Evolutionary conservation across 495 filamentous ascomycete genomes (phyloP), one percentile per base, ranked within the genome.

Genomic region (Trichoderma parareesei): DNA sequence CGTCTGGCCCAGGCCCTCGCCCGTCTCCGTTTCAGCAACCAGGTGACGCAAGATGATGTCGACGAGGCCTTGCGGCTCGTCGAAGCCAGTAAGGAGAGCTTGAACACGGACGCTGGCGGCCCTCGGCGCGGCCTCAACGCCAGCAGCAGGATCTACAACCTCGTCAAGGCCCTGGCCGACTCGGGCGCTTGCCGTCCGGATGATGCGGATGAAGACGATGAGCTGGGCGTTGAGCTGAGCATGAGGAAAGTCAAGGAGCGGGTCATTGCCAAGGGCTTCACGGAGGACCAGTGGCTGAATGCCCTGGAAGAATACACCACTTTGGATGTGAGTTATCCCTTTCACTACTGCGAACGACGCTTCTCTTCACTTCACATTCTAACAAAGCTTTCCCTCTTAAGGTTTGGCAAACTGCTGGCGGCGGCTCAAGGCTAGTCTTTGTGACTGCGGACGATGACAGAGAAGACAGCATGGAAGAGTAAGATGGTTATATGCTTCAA

Each of bases 1-100:
- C 93, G 94, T 81, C 82, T 98, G 9, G 89, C 94, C 1, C 95
- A 98, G 74, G 94, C 94, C 10, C 83, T 98, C n/a, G 94, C 95
- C 10, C 90, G 94, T 62, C 84, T 98, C 53, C 87, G 93, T 1
- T 98, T 98, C 77, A 86, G 86, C 55, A 83, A 88, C 43, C 79
- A 82, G 44, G 95, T 98, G 14, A 88, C 91, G 40, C 86, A 89
- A 27, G 93, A 97, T 65, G 94, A 98, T 72, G 92, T 97, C 5
- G 94, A 98, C 69, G 94, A 98, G 76, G 95, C 94, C 1, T 78
- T 98, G 62, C 84, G 94, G 44, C 83, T 98, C 38, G 82, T 96
- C 38, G 92, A 97, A 71, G 90, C 95, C 41, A 92, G 89, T 76
- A 97, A 97, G 78, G 88, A 95, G 42, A 90, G 86, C 60, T 77